Evolutionary conservation across 495 filamentous ascomycete species (phyloP).

Genomic region (Viridothelium virens): DNA sequence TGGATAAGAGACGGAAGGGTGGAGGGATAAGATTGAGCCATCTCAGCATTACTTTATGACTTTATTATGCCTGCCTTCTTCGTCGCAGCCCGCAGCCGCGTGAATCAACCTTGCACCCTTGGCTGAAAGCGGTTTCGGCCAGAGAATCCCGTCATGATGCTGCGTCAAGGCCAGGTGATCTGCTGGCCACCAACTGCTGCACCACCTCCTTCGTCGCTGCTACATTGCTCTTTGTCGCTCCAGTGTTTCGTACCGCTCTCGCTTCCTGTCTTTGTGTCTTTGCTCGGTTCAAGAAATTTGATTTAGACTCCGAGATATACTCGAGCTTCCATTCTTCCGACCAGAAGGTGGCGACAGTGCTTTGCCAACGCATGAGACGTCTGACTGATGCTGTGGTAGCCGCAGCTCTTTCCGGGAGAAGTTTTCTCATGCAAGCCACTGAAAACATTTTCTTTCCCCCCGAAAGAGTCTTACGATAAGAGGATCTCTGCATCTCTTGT

Average conservation of each 20-base stretch:
- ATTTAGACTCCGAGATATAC: not conserved
- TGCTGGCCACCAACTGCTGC: not conserved
- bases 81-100: slow-evolving; percentile 2
- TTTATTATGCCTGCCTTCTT: slow-evolving; percentile 2
- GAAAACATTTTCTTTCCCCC: not conserved
- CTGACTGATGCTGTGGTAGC: not conserved
- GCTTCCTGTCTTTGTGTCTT: not conserved
- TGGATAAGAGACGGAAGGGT: too few species aligned
- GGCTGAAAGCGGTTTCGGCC: slow-evolving; percentile 4
- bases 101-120: not conserved
- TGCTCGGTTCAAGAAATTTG: not conserved
- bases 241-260: not conserved
- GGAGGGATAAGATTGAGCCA: not conserved
- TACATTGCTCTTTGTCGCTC: not conserved
- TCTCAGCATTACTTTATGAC: slow-evolving; percentile 5
- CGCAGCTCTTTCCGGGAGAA: not conserved
- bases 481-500: not conserved
- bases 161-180: not conserved
- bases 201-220: not conserved
- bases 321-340: not conserved
- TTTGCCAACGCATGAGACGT: slow-evolving; percentile 10
- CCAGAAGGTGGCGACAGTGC: slow-evolving; percentile 2
- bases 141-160: not conserved
- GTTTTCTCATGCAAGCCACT: not conserved
- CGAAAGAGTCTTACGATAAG: not conserved